Percentiles rank a stretch among this genome's conserved stretches.
Conservation (phyloP, 2,329 filamentous ascomycete species). For the Fusarium chaquense region DNA sequence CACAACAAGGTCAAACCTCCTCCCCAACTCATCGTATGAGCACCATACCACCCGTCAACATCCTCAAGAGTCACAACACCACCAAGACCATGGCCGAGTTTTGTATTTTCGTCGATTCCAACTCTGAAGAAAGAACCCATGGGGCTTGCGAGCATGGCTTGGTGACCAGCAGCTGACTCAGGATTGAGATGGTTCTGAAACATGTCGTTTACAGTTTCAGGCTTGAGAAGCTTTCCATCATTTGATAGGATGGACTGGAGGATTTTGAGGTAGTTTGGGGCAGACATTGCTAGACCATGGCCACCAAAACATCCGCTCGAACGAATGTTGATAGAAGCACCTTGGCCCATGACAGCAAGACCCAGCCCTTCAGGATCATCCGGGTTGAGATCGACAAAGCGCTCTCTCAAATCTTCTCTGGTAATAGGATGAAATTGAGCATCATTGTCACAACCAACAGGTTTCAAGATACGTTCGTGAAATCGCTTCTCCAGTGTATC, state of each 20-base stretch:
- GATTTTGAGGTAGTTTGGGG: conserved; percentile 58
- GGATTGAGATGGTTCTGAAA: conserved; percentile 60
- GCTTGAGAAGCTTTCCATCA: conserved; percentile 61
- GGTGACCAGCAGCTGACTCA: conserved; percentile 45
- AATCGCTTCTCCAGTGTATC: conserved; percentile 58
- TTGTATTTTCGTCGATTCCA: conserved; percentile 49
- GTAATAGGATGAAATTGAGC: conserved; percentile 56
- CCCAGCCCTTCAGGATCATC: conserved; percentile 54
- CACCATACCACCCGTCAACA: conserved; percentile 58
- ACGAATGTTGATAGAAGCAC: conserved; percentile 50
- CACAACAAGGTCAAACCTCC: conserved; percentile 60
- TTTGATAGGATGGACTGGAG: conserved; percentile 61
- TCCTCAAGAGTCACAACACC: conserved; percentile 57
- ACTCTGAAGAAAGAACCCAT: conserved; percentile 54
- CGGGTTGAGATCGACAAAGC: conserved; percentile 55
- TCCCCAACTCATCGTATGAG: conserved; percentile 59
- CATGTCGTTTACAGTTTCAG: conserved; percentile 57
- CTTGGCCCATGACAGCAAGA: conserved; percentile 51
- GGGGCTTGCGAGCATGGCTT: conserved; percentile 49
- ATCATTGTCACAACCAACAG: conserved; percentile 55
- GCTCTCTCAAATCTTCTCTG: conserved; percentile 51
- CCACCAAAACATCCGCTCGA: conserved; percentile 58
- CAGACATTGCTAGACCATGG: conserved; percentile 56
- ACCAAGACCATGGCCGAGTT: conserved; percentile 56
- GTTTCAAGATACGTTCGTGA: conserved; percentile 57